These are phyloP conservation scores for Hanseniaspora hatyaiensis DNA, from an alignment of 805 yeast species.

Conservation along the genomic window DNA sequence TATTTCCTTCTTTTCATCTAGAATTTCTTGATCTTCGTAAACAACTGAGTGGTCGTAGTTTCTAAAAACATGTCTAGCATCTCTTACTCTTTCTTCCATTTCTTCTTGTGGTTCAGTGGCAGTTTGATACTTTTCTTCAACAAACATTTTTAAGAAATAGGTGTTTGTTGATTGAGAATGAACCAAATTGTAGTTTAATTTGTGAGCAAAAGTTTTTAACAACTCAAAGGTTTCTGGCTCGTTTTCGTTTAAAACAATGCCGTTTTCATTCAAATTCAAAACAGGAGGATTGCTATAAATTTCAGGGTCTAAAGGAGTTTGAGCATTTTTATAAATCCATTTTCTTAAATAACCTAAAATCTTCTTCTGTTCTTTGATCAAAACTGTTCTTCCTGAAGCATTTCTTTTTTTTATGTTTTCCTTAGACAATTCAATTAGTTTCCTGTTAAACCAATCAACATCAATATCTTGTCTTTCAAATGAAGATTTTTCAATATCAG, in stretches of 20 bases:
- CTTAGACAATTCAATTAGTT: conserved; percentile 64
- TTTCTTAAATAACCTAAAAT: conserved; percentile 47
- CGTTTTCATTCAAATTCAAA: conserved; percentile 27
- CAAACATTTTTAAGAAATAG: conserved; percentile 51
- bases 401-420: conserved; percentile 60
- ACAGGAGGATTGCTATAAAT: conserved; percentile 34
- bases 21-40: conserved; percentile 46
- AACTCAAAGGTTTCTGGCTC: conserved; percentile 45
- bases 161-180: conserved; percentile 49
- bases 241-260: conserved; percentile 33
- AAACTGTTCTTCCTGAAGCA: conserved; percentile 50
- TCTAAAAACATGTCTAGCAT: conserved; percentile 45
- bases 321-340: conserved; percentile 34
- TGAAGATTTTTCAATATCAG: conserved; percentile 71
- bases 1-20: conserved; percentile 42
- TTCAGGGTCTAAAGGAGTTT: conserved; percentile 17
- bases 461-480: conserved; percentile 78
- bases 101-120: conserved; percentile 61
- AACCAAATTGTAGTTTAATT: conserved; percentile 52
- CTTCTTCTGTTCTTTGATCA: conserved; percentile 63
- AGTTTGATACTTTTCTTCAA: conserved; percentile 33
- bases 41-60: conserved; percentile 50
- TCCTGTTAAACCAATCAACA: conserved; percentile 82
- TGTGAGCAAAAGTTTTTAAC: conserved; percentile 51
- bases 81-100: conserved; percentile 40